Evolutionary conservation across 1,139 yeast species (phyloP).

Genomic region (Yueomyces sp.): DNA sequence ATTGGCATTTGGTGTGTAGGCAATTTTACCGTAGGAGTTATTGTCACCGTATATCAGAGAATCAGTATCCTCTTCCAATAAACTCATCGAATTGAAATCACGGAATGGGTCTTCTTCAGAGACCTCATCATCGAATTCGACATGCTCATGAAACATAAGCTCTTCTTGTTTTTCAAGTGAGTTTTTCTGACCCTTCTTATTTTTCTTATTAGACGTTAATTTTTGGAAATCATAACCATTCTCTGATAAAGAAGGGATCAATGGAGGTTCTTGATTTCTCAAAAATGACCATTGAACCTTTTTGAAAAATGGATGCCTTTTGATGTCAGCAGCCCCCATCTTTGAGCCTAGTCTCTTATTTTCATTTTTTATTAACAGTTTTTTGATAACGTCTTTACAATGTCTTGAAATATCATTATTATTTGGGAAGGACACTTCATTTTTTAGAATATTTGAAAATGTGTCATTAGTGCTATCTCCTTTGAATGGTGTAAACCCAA

Average conservation of each 20-base stretch:
- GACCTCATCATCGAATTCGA: slow-evolving; percentile 22
- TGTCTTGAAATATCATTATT: slow-evolving; percentile 48
- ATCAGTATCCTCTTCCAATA: slow-evolving; percentile 57
- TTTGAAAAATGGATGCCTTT: slow-evolving; percentile 81
- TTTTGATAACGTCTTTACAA: slow-evolving; percentile 70
- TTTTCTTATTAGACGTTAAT: slow-evolving; percentile 16
- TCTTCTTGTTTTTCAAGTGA: slow-evolving; percentile 25
- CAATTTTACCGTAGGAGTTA: slow-evolving; percentile 49
- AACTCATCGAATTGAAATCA: slow-evolving; percentile 77
- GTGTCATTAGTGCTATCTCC: slow-evolving; percentile 82
- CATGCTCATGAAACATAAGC: slow-evolving; percentile 26
- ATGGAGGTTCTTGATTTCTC: slow-evolving; percentile 87
- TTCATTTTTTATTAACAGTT: slow-evolving; percentile 79
- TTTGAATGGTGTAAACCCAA: slow-evolving; percentile 92
- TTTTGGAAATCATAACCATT: slow-evolving; percentile 32
- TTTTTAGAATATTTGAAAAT: slow-evolving; percentile 73
- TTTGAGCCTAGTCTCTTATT: slow-evolving; percentile 77
- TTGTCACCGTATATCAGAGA: slow-evolving; percentile 39
- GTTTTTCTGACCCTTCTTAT: slow-evolving; percentile 6
- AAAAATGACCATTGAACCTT: slow-evolving; percentile 89
- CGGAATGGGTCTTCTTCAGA: slow-evolving; percentile 64
- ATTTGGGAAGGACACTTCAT: slow-evolving; percentile 60
- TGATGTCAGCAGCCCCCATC: slow-evolving; percentile 89
- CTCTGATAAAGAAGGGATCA: slow-evolving; percentile 76
- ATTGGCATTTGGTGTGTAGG: slow-evolving; percentile 41